These are phyloP conservation scores for Trichocladium antarcticum DNA, from an alignment of 495 filamentous ascomycete genomes.

Conservation along the genomic window DNA sequence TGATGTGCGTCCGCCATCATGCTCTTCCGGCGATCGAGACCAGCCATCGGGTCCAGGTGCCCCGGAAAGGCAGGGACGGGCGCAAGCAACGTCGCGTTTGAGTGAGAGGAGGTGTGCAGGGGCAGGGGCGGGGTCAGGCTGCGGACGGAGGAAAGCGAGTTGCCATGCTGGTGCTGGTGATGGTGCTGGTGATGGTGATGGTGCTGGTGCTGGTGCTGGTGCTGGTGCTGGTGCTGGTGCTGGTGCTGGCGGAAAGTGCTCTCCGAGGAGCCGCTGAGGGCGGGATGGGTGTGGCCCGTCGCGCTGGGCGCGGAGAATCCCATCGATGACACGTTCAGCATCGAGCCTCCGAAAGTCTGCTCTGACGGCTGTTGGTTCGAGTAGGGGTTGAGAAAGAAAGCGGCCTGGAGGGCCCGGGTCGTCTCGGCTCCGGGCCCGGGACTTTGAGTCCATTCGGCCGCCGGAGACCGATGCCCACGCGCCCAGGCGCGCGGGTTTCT, in stretches of 20 bases:
- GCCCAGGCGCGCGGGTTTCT: slow-evolving; percentile 6
- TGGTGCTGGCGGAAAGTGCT: slow-evolving; percentile 6
- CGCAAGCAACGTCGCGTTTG: slow-evolving; percentile 31
- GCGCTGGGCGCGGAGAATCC: neutral
- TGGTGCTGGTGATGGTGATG: no score
- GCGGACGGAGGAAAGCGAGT: slow-evolving; percentile 29
- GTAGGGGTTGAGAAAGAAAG: slow-evolving; percentile 15
- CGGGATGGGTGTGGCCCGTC: neutral
- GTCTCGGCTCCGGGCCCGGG: slow-evolving; percentile 17
- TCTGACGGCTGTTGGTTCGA: slow-evolving; percentile 1
- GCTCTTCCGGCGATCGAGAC: slow-evolving; percentile 28
- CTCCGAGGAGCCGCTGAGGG: slow-evolving; percentile 3
- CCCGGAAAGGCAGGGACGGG: slow-evolving; percentile 16
- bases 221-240: slow-evolving; percentile 10
- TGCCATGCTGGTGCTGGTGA: slow-evolving; percentile 17
- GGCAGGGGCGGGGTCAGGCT: slow-evolving; percentile 36
- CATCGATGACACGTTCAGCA: slow-evolving; percentile 13
- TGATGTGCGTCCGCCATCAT: slow-evolving; percentile 11
- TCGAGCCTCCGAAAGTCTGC: slow-evolving; percentile 9
- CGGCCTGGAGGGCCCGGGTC: slow-evolving; percentile 13
- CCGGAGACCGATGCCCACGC: slow-evolving; percentile 10
- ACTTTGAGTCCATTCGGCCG: slow-evolving; percentile 18
- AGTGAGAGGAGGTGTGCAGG: slow-evolving; percentile 31
- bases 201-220: neutral
- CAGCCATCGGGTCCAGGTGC: slow-evolving; percentile 17